Conservation (phyloP, 2,329 filamentous ascomycete genomes). For the Phialophora tarda region DNA sequence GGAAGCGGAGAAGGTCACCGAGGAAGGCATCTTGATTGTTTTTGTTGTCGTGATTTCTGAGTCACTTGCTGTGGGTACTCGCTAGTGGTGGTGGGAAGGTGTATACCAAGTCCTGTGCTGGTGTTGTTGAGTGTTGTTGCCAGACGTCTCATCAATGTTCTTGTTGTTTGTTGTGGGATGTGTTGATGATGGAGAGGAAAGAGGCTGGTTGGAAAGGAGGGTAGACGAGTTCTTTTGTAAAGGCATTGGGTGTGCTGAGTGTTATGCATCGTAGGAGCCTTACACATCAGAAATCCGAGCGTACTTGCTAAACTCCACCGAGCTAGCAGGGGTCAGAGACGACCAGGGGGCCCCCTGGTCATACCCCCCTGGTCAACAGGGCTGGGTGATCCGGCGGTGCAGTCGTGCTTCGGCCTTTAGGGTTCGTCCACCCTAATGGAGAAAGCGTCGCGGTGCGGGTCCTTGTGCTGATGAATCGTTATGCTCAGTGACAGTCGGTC, state of each 20-base stretch:
- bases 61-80: conserved; percentile 31
- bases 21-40: conserved; percentile 40
- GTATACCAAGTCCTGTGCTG: conserved; percentile 6
- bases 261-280: conserved; percentile 31
- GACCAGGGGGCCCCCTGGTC: neutral
- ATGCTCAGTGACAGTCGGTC: conserved; percentile 8
- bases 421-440: neutral
- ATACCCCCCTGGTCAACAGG: neutral
- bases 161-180: conserved; percentile 16
- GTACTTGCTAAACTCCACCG: conserved; percentile 1
- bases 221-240: conserved; percentile 36
- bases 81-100: conserved; percentile 13
- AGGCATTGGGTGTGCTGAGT: conserved; percentile 25
- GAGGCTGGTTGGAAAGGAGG: conserved; percentile 23
- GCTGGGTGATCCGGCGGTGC: neutral
- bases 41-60: conserved; percentile 23
- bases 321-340: neutral
- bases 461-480: conserved; percentile 7
- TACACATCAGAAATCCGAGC: conserved; percentile 18
- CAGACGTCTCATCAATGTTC: conserved; percentile 17
- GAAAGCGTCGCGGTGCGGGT: conserved; percentile 13
- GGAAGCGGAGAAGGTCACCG: conserved; percentile 38
- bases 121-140: conserved; percentile 17
- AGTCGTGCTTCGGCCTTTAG: neutral
- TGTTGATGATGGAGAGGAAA: conserved; percentile 26